Evolutionary conservation across 73 alveolate species (phyloP).

Genomic region (Paramecium sexaurelia): DNA sequence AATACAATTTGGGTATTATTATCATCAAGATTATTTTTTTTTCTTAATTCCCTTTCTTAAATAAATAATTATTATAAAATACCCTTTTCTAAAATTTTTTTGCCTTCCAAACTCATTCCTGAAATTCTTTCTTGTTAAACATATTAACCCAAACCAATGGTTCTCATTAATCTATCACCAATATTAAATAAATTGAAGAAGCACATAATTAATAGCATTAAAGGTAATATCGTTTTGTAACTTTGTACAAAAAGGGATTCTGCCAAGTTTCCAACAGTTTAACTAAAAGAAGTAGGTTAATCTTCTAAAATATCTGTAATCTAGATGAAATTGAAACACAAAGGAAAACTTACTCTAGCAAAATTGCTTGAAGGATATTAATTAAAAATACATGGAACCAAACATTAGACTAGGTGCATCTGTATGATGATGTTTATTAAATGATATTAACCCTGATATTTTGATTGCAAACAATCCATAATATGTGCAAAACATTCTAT

Average conservation of each 20-base stretch:
- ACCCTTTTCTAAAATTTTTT: conserved; percentile 7
- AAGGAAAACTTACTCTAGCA: conserved; percentile 63
- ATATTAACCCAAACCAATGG: conserved; percentile 46
- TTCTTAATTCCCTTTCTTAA: background rate
- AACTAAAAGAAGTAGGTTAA: conserved; percentile 21
- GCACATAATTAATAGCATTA: conserved; percentile 28
- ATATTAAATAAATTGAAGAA: conserved; percentile 33
- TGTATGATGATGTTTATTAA: conserved; percentile 60
- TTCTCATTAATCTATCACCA: conserved; percentile 27
- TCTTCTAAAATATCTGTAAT: background rate
- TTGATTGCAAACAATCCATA: conserved; percentile 53
- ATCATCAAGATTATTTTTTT: background rate
- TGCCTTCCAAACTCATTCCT: conserved; percentile 21
- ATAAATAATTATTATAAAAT: background rate
- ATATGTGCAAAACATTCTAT: conserved; percentile 59
- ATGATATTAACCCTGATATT: conserved; percentile 34
- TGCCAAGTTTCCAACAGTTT: background rate
- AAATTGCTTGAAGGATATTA: conserved; percentile 1
- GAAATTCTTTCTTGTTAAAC: background rate
- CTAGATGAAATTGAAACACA: conserved; percentile 45
- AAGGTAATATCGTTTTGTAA: background rate
- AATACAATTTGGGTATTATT: background rate
- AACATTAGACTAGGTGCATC: conserved; percentile 68
- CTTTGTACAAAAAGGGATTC: background rate
- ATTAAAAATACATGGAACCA: conserved; percentile 30